These are phyloP conservation scores for Yamadazyma oceani DNA, from an alignment of 1,139 yeast species.

Conservation along the genomic window DNA sequence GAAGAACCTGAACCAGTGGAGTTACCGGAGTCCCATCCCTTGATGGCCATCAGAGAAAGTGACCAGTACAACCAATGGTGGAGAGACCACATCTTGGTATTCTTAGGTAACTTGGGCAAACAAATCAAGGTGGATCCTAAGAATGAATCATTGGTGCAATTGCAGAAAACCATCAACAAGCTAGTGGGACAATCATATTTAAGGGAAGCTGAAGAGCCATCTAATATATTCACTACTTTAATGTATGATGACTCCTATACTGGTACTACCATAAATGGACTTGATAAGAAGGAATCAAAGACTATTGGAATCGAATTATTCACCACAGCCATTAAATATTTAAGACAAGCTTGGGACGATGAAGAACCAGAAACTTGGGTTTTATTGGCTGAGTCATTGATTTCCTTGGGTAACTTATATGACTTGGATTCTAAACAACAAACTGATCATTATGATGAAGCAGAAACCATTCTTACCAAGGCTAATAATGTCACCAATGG, in stretches of 20 bases:
- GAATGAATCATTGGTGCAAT: neutral
- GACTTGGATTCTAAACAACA: slow-evolving; percentile 67
- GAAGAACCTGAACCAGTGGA: slow-evolving; percentile 30
- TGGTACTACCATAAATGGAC: slow-evolving; percentile 37
- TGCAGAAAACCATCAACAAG: slow-evolving; percentile 33
- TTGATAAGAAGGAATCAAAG: slow-evolving; percentile 45
- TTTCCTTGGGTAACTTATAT: slow-evolving; percentile 71
- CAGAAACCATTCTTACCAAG: slow-evolving; percentile 58
- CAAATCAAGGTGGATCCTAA: slow-evolving; percentile 7
- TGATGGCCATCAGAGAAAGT: slow-evolving; percentile 36
- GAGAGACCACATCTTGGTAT: slow-evolving; percentile 50
- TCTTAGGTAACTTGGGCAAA: slow-evolving; percentile 37
- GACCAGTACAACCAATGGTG: slow-evolving; percentile 55
- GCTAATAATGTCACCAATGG: slow-evolving; percentile 81
- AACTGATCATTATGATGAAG: slow-evolving; percentile 60
- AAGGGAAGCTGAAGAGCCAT: slow-evolving; percentile 63
- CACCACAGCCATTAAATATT: slow-evolving; percentile 54
- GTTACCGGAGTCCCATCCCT: slow-evolving; percentile 53
- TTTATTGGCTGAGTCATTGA: slow-evolving; percentile 78
- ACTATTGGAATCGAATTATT: slow-evolving; percentile 50
- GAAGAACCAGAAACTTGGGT: slow-evolving; percentile 84
- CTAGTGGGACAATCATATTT: slow-evolving; percentile 62
- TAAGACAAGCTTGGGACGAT: slow-evolving; percentile 60
- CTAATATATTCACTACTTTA: slow-evolving; percentile 53
- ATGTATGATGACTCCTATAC: slow-evolving; percentile 57